These are phyloP conservation scores for Pugionium cornutum DNA, from an alignment of 345 rosid species.

Conservation along the genomic window DNA sequence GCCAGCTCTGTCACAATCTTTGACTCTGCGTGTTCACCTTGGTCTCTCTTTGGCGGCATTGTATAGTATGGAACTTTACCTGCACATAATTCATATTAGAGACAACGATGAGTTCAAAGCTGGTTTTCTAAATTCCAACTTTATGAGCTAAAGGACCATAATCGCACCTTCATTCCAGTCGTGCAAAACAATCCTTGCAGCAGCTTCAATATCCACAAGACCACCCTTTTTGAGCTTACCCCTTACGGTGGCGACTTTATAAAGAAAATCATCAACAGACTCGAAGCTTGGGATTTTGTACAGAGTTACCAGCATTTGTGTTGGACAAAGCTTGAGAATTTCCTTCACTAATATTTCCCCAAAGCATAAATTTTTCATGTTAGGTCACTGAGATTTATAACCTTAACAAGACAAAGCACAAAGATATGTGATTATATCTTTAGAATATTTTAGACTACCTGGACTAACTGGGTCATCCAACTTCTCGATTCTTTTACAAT, in stretches of 20 bases:
- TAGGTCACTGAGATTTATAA: constrained; percentile 19
- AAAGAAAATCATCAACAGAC: constrained; percentile 82
- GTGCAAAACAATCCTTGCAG: constrained; percentile 84
- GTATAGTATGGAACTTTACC: constrained; percentile 92
- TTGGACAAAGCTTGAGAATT: constrained; percentile 80
- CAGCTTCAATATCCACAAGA: constrained; percentile 77
- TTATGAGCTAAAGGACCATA: background rate
- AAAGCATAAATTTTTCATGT: constrained; percentile 25
- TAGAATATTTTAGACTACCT: constrained; percentile 47
- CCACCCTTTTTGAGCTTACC: constrained; percentile 99
- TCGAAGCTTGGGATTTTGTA: constrained; percentile 79
- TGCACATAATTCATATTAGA: constrained; percentile 38
- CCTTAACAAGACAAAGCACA: constrained; percentile 1
- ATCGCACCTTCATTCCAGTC: constrained; percentile 86
- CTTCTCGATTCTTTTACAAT: constrained; percentile 96
- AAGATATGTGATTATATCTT: background rate
- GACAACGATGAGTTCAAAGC: background rate
- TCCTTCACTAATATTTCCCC: constrained; percentile 64
- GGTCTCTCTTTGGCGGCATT: constrained; percentile 75
- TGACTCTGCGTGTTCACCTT: constrained; percentile 69
- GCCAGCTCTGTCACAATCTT: constrained; percentile 70
- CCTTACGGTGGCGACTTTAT: constrained; percentile 81
- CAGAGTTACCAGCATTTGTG: constrained; percentile 60
- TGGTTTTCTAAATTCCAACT: background rate
- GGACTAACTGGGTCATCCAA: constrained; percentile 92